These are phyloP conservation scores for Malus sieversii DNA, from an alignment of 306 rosid genomes.

Conservation along the genomic window DNA sequence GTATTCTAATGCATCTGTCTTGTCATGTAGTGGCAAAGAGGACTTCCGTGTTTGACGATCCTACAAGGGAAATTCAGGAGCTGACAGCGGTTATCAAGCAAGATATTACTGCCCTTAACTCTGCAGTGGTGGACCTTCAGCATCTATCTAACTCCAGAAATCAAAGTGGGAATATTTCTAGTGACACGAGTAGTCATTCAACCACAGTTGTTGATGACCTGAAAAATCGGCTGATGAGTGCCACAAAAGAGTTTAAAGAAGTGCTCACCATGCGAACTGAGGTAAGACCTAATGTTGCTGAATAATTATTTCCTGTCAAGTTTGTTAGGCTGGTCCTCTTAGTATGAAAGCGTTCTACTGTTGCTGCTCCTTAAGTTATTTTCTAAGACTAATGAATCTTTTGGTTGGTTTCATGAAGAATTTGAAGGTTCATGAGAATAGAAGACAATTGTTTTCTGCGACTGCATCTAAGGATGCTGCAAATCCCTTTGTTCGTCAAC, in stretches of 20 bases:
- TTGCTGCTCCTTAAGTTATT: neutral
- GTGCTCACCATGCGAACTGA: slow-evolving; percentile 95
- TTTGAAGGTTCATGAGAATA: slow-evolving; percentile 83
- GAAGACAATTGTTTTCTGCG: slow-evolving; percentile 80
- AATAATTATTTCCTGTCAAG: neutral
- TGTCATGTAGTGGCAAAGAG: slow-evolving; percentile 79
- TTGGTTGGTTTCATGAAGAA: slow-evolving; percentile 47
- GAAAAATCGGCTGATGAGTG: slow-evolving; percentile 77
- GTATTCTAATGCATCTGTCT: neutral
- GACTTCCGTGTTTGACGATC: slow-evolving; percentile 87
- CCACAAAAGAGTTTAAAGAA: slow-evolving; percentile 95
- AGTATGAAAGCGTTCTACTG: neutral
- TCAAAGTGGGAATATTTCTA: slow-evolving; percentile 61
- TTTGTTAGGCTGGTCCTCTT: neutral
- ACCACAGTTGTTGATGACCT: slow-evolving; percentile 92
- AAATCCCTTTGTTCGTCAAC: slow-evolving; percentile 93
- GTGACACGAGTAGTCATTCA: slow-evolving; percentile 84
- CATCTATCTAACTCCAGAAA: slow-evolving; percentile 53
- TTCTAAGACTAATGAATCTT: neutral
- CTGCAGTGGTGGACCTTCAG: slow-evolving; percentile 94
- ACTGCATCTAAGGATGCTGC: slow-evolving; percentile 69
- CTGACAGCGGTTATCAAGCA: slow-evolving; percentile 83
- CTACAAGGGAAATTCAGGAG: slow-evolving; percentile 89
- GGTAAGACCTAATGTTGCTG: slow-evolving; percentile 33
- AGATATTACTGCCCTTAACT: slow-evolving; percentile 87